Conservation (phyloP, 495 filamentous ascomycete species). For the Pyronema omphalodes region DNA sequence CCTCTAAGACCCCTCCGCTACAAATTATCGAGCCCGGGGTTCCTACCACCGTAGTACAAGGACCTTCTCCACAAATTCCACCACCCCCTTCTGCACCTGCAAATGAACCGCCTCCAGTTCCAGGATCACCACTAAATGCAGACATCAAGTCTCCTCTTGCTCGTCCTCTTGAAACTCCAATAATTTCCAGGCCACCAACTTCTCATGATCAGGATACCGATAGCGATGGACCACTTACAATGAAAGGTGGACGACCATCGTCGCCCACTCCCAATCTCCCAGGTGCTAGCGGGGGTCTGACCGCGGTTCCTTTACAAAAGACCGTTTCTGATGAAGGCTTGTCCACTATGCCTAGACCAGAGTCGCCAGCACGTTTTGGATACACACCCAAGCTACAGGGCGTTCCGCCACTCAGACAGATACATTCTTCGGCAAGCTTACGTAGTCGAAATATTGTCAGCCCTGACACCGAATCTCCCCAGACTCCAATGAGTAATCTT, state of each 20-base stretch:
- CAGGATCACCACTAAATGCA: conserved; percentile 15
- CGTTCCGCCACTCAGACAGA: conserved; percentile 48
- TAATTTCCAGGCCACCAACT: conserved; percentile 12
- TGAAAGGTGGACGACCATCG: conserved; percentile 13
- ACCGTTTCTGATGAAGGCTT: conserved; percentile 12
- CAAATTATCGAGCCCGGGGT: conserved; percentile 22
- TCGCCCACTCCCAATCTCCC: conserved; percentile 17
- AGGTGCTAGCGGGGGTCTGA: conserved; percentile 11
- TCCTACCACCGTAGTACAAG: conserved; percentile 24
- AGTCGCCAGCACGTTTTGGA: conserved; percentile 30
- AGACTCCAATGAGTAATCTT: conserved; percentile 50
- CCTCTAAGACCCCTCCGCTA: conserved; percentile 32
- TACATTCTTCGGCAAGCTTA: conserved; percentile 59
- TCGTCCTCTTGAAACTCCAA: neutral
- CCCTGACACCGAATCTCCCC: conserved; percentile 44
- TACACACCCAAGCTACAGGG: conserved; percentile 33
- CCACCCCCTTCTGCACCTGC: conserved; percentile 9
- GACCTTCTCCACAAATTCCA: conserved; percentile 11
- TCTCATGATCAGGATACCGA: conserved; percentile 9
- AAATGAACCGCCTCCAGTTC: conserved; percentile 23
- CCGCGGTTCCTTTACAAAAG: conserved; percentile 8
- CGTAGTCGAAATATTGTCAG: conserved; percentile 45
- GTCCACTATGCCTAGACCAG: conserved; percentile 22
- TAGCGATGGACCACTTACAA: neutral
- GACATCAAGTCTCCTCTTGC: conserved; percentile 18